phyloP scores from a whole-genome alignment of 768 basidiomycete species.

The Scleroderma bovista region DNA sequence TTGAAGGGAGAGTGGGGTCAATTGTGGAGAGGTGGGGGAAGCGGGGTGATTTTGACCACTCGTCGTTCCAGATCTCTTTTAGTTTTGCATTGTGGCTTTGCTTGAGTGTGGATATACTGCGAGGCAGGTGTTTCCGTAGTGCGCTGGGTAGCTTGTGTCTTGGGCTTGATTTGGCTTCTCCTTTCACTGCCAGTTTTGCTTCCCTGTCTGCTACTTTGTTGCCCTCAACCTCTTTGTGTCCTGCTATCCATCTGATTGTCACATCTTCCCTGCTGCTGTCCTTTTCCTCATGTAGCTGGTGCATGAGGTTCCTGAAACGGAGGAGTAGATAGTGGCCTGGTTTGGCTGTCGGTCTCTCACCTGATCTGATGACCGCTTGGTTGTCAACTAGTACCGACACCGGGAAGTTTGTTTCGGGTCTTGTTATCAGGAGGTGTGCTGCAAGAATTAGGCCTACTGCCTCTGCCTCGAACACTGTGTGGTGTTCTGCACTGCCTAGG shows the following conservation, averaged over 20 bases:
- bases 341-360: neutral
- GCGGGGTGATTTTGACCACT: neutral
- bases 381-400: no score
- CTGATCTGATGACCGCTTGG: neutral
- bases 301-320: neutral
- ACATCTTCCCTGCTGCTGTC: neutral
- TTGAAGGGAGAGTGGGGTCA: neutral
- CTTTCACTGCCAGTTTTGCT: neutral
- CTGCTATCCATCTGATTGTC: neutral
- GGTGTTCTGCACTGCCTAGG: neutral
- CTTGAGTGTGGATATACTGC: slow-evolving; percentile 5
- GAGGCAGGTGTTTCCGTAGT: neutral
- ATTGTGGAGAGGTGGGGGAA: neutral
- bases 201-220: neutral
- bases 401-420: no score
- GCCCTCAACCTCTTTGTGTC: neutral
- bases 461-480: neutral
- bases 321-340: neutral
- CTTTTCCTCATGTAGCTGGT: neutral
- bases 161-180: neutral
- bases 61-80: neutral
- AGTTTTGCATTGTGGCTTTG: neutral
- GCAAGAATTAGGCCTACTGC: neutral
- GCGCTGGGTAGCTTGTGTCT: neutral
- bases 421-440: no score